Evolutionary conservation across 2,329 filamentous ascomycete species (phyloP).

Genomic region (Verticillium albo-atrum): DNA sequence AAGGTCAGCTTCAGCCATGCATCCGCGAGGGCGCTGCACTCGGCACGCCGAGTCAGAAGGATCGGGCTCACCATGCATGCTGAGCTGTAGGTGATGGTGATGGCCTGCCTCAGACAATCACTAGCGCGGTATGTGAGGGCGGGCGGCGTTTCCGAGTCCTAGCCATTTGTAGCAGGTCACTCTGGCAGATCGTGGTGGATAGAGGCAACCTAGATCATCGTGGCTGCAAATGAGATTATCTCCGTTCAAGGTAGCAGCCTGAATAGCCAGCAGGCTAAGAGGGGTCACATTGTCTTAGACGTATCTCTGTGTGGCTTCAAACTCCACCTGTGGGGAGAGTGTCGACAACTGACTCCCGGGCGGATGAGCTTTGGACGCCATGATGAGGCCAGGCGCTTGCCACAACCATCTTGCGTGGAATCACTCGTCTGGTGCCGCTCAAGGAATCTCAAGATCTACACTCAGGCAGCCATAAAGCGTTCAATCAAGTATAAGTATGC

Average conservation of each 20-base stretch:
- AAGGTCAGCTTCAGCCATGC: neutral
- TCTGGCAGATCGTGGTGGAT: neutral
- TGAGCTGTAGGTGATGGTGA: neutral
- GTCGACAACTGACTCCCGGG: neutral
- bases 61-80: neutral
- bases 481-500: neutral
- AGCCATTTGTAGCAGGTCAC: neutral
- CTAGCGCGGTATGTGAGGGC: neutral
- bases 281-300: neutral
- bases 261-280: neutral
- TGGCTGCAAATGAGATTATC: neutral
- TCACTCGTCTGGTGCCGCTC: neutral
- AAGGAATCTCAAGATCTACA: neutral
- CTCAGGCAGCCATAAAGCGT: neutral
- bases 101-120: neutral
- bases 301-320: neutral
- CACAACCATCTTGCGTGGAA: neutral
- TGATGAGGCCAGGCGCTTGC: neutral
- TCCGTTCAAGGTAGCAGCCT: neutral
- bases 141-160: neutral
- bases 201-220: neutral
- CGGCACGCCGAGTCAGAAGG: neutral
- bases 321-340: neutral
- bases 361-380: neutral
- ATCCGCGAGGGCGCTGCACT: neutral